These are phyloP conservation scores for Verticillium tricorpus DNA, from an alignment of 2,329 filamentous ascomycete species.

Conservation along the genomic window DNA sequence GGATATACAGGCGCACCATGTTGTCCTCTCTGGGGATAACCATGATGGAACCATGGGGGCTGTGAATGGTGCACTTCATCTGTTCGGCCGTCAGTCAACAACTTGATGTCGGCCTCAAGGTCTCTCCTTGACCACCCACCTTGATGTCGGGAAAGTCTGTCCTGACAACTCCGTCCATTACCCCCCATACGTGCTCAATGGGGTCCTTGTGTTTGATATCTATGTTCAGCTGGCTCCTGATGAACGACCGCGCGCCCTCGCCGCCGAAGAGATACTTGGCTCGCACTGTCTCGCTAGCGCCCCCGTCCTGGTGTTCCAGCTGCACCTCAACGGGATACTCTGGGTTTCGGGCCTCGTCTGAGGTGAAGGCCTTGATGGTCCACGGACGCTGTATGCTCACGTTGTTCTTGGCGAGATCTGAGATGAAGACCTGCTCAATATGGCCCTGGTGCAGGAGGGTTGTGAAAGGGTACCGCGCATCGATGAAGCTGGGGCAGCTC, in stretches of 20 bases:
- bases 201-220: constrained; percentile 67
- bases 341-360: constrained; percentile 48
- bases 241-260: constrained; percentile 64
- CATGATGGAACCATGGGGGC: constrained; percentile 70
- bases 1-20: constrained; percentile 64
- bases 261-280: constrained; percentile 69
- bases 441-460: constrained; percentile 67
- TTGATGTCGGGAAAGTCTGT: constrained; percentile 77
- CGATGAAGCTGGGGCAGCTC: constrained; percentile 80
- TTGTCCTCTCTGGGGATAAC: constrained; percentile 66
- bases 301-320: constrained; percentile 72
- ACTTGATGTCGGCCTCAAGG: not conserved
- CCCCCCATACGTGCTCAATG: constrained; percentile 69
- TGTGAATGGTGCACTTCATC: constrained; percentile 75
- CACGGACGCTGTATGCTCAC: constrained; percentile 60
- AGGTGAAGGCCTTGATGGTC: constrained; percentile 57
- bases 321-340: constrained; percentile 78
- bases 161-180: constrained; percentile 68
- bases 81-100: constrained; percentile 18
- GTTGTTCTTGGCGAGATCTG: constrained; percentile 58
- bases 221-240: constrained; percentile 63
- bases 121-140: constrained; percentile 28
- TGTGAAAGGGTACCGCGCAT: constrained; percentile 67
- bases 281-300: constrained; percentile 59
- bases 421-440: constrained; percentile 67